Base-by-base conservation (phyloP, 2,329 filamentous ascomycete genomes). In the Xylogone sp. region DNA sequence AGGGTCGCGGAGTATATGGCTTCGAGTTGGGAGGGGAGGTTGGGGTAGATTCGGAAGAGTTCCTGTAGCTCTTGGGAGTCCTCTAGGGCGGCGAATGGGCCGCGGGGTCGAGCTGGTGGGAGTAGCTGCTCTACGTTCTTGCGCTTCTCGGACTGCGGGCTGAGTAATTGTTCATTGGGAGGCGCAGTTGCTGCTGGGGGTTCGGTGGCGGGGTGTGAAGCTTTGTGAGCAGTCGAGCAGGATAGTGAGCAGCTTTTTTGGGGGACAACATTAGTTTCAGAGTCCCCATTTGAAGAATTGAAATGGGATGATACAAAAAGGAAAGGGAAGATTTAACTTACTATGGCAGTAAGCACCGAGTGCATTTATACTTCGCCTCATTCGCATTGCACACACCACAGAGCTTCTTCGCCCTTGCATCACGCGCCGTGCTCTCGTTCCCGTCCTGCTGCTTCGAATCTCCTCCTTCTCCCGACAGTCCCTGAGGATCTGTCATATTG, bases 281-380 rank as follows among this genome's bases (percentile, higher is more conserved):
- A 27, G 10, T 10, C 10, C 6, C 24, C 24, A 27, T 27, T 27
- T n/a, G n/a, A 43, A 21, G 9, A 3, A 21, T 13, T n/a, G 43
- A n/a, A 16, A n/a, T 45, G 31, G 59, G 54, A 24, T 31, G 39
- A 39, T 21, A 39, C n/a, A n/a, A n/a, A n/a, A n/a, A n/a, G n/a
- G n/a, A n/a, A n/a, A n/a, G n/a, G n/a, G n/a, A n/a, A n/a, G n/a
- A n/a, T n/a, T n/a, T n/a, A 56, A 68, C 81, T 62, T 70, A 86
- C 83, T 83, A 85, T 54, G 77, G 76, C 20, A 79, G 59, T 45
- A 73, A 67, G 63, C 83, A 86, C 22, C 74, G 73, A n/a, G 79
- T 72, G 56, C 83, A 86, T 60, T 83, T 86, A 67, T 86, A 86
- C 64, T 82, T 85, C 24, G 72, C 73, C 19, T 75, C 69, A 3